Evolutionary conservation across 2,329 filamentous ascomycete genomes (phyloP).

Genomic region (Fusarium sp.): DNA sequence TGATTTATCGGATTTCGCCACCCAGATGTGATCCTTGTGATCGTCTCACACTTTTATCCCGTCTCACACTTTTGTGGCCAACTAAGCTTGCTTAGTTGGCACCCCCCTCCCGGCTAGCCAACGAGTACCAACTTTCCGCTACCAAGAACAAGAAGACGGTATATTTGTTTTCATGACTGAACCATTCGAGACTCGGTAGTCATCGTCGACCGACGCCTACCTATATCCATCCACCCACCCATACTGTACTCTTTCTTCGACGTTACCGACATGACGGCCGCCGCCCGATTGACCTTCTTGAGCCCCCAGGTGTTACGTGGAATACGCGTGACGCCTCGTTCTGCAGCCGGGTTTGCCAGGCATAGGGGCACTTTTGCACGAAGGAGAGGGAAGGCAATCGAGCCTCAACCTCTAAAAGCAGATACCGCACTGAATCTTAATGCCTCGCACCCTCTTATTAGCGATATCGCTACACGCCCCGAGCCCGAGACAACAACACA

Average conservation of each 20-base stretch:
- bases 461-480: conserved; percentile 21
- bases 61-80: too few relatives aligned
- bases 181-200: conserved; percentile 25
- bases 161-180: conserved; percentile 29
- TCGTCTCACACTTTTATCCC: too few relatives aligned
- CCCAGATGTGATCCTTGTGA: too few relatives aligned
- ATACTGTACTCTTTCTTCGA: conserved; percentile 4
- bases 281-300: conserved; percentile 72
- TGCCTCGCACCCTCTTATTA: conserved; percentile 28
- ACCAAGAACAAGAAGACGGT: not conserved
- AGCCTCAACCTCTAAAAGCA: conserved; percentile 56
- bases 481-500: conserved; percentile 7
- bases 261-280: conserved; percentile 67
- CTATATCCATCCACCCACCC: not conserved
- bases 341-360: conserved; percentile 54
- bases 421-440: conserved; percentile 34
- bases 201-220: conserved; percentile 3
- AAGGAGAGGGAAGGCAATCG: conserved; percentile 70
- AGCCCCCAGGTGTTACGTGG: conserved; percentile 75
- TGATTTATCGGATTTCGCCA: too few relatives aligned
- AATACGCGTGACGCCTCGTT: conserved; percentile 49
- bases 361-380: conserved; percentile 61
- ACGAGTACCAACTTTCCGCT: not conserved
- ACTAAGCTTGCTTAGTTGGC: too few relatives aligned
- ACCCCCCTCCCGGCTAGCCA: too few relatives aligned